Evolutionary conservation across 352 stramenopile genomes (phyloP), one percentile per base, ranked within the genome.

Genomic region (Pythium plurisporium): DNA sequence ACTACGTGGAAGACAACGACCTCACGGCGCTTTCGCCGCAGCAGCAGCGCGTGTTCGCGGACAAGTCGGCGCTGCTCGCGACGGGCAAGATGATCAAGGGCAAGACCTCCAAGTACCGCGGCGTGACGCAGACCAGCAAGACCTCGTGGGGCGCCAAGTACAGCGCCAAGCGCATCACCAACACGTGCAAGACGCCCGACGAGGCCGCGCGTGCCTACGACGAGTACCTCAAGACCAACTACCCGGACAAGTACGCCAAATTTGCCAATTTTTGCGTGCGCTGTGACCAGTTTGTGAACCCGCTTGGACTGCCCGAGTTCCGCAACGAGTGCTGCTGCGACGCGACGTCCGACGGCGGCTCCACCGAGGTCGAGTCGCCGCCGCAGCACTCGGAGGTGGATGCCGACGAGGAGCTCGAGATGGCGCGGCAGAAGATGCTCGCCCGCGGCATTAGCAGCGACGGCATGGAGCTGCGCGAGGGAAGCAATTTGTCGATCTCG

Each of bases 111-210:
- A 91, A 92, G 67, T 95, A 89, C 48, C 79, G 82, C 10, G 83
- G 82, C 17, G 82, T 95, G 33, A 93, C 82, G 10, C 81, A 91
- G 60, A 93, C 83, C 25, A 95, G 80, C 57, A 92, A 94, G 66
- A 92, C 79, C 15, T 88, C 79, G 29, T 95, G 83, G 86, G 82
- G 83, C n/a, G 82, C 82, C 57, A 93, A 92, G 67, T 92, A 93
- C 75, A 91, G 76, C 38, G 81, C 85, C 49, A 93, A 95, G 67
- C 79, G 83, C 40, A 91, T 95, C 54, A 91, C 82, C 20, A 95
- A 92, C 71, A 93, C 79, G 25, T 95, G 82, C 65, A 93, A 91
- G 61, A 94, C 86, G n/a, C 74, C 82, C 0, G 81, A 95, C 54
- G 83, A 95, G 46, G 86, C 86, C 7, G 86, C 83, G 26, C 76